Evolutionary conservation across 2,329 filamentous ascomycete species (phyloP).

Genomic region (Dendryphion nanum): DNA sequence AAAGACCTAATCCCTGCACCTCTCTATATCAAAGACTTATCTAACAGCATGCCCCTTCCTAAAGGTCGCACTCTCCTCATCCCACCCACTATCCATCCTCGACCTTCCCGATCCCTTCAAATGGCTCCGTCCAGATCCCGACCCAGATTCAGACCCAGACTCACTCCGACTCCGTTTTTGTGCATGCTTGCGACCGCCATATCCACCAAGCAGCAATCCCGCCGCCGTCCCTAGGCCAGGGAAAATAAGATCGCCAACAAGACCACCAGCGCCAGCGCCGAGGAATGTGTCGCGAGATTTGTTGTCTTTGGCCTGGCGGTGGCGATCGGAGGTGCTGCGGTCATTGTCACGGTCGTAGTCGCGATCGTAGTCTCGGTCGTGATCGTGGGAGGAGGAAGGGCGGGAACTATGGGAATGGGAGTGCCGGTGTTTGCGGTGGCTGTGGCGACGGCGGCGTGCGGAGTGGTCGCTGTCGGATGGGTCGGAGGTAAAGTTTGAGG

Average conservation of each 20-base stretch:
- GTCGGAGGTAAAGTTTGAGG: constrained; percentile 6
- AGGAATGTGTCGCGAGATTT: constrained; percentile 42
- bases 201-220: constrained; percentile 42
- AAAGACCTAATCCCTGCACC: no score
- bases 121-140: no score
- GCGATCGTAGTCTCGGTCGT: constrained; percentile 6
- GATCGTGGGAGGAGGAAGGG: constrained; percentile 7
- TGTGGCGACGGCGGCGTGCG: constrained; percentile 12
- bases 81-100: constrained; percentile 20
- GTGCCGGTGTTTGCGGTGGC: constrained; percentile 12
- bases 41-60: constrained; percentile 63
- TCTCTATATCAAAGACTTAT: no score
- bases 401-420: constrained; percentile 4
- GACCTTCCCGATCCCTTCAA: constrained; percentile 3
- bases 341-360: constrained; percentile 7
- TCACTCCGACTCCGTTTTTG: constrained; percentile 32
- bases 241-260: constrained; percentile 46
- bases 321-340: constrained; percentile 6
- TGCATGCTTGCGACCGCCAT: constrained; percentile 43
- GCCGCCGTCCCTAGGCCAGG: constrained; percentile 43
- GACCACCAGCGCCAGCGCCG: constrained; percentile 44
- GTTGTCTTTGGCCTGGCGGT: constrained; percentile 11
- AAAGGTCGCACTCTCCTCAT: constrained; percentile 34
- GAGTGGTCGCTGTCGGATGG: constrained; percentile 19
- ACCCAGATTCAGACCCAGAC: constrained; percentile 47